Conservation (phyloP, 202 grass and related monocot species). For the Zizania palustris region DNA sequence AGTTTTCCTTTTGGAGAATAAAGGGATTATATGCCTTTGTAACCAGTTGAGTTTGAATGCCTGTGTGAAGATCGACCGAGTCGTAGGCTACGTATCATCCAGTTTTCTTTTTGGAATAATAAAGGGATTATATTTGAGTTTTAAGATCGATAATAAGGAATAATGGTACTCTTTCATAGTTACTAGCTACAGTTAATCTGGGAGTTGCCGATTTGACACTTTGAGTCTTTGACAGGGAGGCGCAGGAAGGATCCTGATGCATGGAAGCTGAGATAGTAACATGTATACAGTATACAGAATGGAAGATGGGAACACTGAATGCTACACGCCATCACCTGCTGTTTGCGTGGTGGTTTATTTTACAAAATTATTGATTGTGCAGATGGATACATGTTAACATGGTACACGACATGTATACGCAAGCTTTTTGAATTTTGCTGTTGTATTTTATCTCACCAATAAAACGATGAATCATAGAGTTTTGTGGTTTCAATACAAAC, state of each 20-base stretch:
- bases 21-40: no score
- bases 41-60: no score
- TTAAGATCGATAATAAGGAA: no score
- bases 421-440: neutral
- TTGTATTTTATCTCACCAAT: conserved; percentile 9
- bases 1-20: no score
- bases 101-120: no score
- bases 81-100: no score
- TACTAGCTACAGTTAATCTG: conserved; percentile 9
- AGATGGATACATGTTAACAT: conserved; percentile 10
- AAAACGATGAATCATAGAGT: neutral
- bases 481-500: conserved; percentile 6
- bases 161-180: no score
- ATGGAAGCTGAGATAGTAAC: conserved; percentile 34
- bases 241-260: conserved; percentile 43
- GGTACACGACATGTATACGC: neutral
- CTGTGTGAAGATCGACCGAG: no score
- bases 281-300: neutral
- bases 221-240: conserved; percentile 43
- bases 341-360: neutral
- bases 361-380: neutral
- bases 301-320: neutral
- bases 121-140: no score
- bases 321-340: neutral
- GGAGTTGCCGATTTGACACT: conserved; percentile 38